Base-by-base conservation (phyloP, 164 flowering plant genomes). In the Brasenia schreberi region DNA sequence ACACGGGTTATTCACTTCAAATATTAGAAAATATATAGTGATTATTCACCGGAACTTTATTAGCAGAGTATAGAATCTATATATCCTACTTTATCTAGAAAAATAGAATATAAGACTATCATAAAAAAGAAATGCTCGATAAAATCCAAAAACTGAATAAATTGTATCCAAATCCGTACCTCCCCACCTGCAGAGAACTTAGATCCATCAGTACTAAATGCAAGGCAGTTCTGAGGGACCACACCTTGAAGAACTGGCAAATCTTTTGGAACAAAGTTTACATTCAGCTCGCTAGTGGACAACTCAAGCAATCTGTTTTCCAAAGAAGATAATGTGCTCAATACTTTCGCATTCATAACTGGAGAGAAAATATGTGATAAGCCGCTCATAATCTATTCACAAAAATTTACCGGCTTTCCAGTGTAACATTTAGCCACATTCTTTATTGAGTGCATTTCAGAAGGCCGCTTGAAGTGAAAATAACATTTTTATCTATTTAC, bases 151-250 rank as follows among this genome's bases (percentile, higher is more conserved):
- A 11, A 0, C 12, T 56, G 27, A 23, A 23, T 23, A 23, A 56
- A 56, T 56, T 12, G n/a, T 56, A 56, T 39, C 6, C 10, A 23
- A 68, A 42, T 33, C 33, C 66, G 62, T 80, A 94, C 98, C 84
- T 75, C 81, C 39, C 96, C 97, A 72, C 97, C 99, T 60, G 84
- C 67, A 39, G 97, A 97, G 72, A 95, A 78, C 79, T 74, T 82
- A 68, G 96, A 85, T 66, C 99, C 97, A 80, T 95, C 99, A 68
- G 80, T 74, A 74, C 99, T 91, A 75, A 95, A 95, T 39, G 85
- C 83, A 11, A 88, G 27, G 69, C 97, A 88, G 65, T 83, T 91
- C 70, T 95, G 99, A 43, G 72, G 87, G 68, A 96, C 96, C 73
- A 83, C 83, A 72, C 72, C 84, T 69, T 84, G 77, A 18, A 89